A percentile compares a stretch with the other conserved stretches of the same genome.
These are phyloP conservation scores for Helminthosporium solani DNA, from an alignment of 2,329 filamentous ascomycete genomes.

Conservation along the genomic window DNA sequence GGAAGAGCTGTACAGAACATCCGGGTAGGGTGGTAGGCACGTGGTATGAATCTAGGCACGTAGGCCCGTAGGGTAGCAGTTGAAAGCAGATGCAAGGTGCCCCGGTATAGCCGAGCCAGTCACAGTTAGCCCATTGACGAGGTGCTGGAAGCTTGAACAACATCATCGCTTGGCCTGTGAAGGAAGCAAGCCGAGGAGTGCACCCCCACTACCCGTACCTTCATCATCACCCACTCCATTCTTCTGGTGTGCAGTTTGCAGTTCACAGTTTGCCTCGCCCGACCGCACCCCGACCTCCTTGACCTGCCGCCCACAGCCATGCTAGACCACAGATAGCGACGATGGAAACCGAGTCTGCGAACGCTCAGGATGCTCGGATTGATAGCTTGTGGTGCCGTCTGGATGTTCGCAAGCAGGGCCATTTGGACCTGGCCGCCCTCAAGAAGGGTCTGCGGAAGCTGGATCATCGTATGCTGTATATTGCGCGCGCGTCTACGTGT, in stretches of 20 bases:
- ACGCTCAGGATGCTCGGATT: slow-evolving; percentile 77
- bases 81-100: no score
- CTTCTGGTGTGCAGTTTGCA: not conserved
- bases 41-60: no score
- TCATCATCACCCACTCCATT: slow-evolving; percentile 4
- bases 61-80: no score
- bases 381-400: slow-evolving; percentile 81
- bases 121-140: slow-evolving; percentile 1
- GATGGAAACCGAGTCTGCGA: slow-evolving; percentile 74
- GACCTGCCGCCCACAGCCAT: slow-evolving; percentile 37
- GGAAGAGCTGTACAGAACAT: no score
- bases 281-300: slow-evolving; percentile 20
- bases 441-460: slow-evolving; percentile 83
- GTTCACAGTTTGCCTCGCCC: slow-evolving; percentile 22
- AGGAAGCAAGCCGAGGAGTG: not conserved
- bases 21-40: no score
- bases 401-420: slow-evolving; percentile 72
- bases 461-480: slow-evolving; percentile 74
- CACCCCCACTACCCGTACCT: slow-evolving; percentile 7
- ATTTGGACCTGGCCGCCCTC: slow-evolving; percentile 80
- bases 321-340: slow-evolving; percentile 47
- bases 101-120: not conserved
- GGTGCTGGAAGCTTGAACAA: not conserved
- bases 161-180: not conserved
- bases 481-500: slow-evolving; percentile 5